Evolutionary conservation across 176 grass and related monocot species (phyloP).

Genomic region (Oryza rufipogon): DNA sequence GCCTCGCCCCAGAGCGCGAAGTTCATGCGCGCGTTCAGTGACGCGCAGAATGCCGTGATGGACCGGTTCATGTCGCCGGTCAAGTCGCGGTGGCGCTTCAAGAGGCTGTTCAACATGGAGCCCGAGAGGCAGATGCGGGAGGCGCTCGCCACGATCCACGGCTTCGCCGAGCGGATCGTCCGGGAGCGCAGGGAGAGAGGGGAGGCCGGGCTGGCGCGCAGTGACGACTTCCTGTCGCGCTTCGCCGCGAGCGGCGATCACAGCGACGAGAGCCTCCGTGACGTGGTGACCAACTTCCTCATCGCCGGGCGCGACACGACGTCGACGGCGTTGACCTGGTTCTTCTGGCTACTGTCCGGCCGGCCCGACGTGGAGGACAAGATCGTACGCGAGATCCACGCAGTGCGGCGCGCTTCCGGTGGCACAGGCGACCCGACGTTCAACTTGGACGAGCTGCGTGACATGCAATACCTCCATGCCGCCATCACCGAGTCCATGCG

Average conservation of each 20-base stretch:
- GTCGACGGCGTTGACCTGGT: constrained; percentile 73
- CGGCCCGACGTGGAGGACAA: constrained; percentile 48
- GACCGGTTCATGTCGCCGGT: constrained; percentile 55
- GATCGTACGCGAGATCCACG: constrained; percentile 56
- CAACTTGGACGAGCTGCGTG: constrained; percentile 54
- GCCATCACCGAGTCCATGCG: constrained; percentile 70
- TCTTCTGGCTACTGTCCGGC: constrained; percentile 75
- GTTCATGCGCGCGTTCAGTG: constrained; percentile 57
- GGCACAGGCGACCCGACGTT: constrained; percentile 21
- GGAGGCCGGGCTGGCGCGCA: not conserved
- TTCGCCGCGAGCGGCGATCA: constrained; percentile 47
- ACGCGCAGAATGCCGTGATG: constrained; percentile 42
- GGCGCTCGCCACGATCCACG: constrained; percentile 45
- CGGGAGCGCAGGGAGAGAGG: constrained; percentile 33
- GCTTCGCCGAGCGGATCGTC: constrained; percentile 50
- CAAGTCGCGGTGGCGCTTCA: constrained; percentile 57
- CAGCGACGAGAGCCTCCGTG: constrained; percentile 54
- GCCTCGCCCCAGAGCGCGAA: not conserved
- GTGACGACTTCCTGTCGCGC: constrained; percentile 61
- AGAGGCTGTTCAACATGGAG: constrained; percentile 59
- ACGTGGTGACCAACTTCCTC: constrained; percentile 76
- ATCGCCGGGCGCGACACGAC: constrained; percentile 73
- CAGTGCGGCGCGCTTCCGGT: not conserved
- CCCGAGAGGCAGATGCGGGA: constrained; percentile 46
- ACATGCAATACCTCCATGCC: constrained; percentile 70